Conservation (phyloP, 23 red algal species). For the Gracilaria vermiculophylla region DNA sequence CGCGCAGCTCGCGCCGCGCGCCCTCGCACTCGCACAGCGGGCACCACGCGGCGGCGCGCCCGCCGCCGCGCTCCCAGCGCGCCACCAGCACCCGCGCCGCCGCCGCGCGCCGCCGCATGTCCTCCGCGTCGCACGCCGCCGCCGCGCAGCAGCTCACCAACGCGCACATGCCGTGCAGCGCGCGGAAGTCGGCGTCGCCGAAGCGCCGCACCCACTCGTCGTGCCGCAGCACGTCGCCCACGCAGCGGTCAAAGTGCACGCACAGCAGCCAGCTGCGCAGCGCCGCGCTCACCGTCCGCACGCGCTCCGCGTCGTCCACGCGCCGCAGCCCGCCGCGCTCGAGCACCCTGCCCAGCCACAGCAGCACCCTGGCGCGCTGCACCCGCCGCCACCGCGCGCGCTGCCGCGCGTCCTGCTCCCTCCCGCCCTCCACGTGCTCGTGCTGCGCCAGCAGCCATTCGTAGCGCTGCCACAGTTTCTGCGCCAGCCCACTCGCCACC, state of each 20-base stretch:
- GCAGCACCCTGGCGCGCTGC: conserved; percentile 6
- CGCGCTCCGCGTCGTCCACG: background rate
- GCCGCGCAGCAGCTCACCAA: background rate
- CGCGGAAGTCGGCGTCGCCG: background rate
- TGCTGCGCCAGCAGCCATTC: background rate
- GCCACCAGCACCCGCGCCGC: background rate
- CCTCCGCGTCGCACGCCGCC: background rate
- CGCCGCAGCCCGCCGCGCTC: background rate
- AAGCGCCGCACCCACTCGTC: background rate
- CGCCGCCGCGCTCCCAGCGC: background rate
- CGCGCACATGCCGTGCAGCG: conserved; percentile 47
- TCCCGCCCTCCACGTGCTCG: background rate
- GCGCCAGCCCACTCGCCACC: background rate
- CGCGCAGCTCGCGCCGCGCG: background rate
- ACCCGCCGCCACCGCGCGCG: background rate
- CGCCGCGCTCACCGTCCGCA: background rate
- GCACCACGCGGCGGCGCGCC: background rate
- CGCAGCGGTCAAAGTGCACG: conserved; percentile 50
- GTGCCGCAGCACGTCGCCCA: background rate
- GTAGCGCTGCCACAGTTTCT: background rate
- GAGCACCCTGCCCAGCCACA: conserved; percentile 1
- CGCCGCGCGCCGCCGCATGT: background rate
- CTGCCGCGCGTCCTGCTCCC: background rate
- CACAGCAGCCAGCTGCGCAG: background rate
- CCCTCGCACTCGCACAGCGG: conserved; percentile 24